These are phyloP conservation scores for Pseudoperonospora humuli DNA, from an alignment of 352 stramenopile genomes.

Conservation along the genomic window DNA sequence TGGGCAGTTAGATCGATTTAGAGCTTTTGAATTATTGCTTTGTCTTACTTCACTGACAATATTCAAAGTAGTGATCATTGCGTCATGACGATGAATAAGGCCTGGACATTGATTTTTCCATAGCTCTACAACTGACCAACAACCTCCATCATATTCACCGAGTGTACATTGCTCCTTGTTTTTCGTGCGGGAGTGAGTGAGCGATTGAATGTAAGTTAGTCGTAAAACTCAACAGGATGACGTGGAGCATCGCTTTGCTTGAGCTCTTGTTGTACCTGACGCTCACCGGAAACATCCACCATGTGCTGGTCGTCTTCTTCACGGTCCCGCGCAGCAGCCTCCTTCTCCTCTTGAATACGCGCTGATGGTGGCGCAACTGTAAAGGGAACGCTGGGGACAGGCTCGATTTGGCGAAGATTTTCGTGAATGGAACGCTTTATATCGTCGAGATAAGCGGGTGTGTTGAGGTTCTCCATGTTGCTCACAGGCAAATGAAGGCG, in stretches of 20 bases:
- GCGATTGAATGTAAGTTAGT: conserved; percentile 37
- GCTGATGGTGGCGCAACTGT: conserved; percentile 67
- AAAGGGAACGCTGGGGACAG: conserved; percentile 95
- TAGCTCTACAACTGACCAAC: conserved; percentile 1
- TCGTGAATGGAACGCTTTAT: conserved; percentile 90
- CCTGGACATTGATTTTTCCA: too few relatives aligned
- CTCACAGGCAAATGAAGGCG: conserved; percentile 94
- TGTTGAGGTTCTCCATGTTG: conserved; percentile 98
- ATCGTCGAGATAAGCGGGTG: conserved; percentile 83
- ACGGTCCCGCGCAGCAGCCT: conserved; percentile 39
- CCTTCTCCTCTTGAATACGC: conserved; percentile 35
- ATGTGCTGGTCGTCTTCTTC: conserved; percentile 61
- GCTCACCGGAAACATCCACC: conserved; percentile 60
- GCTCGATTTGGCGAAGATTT: conserved; percentile 92
- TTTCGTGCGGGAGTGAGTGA: neutral
- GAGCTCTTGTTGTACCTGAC: conserved; percentile 44
- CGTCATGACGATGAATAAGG: too few relatives aligned
- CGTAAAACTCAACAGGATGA: conserved; percentile 73
- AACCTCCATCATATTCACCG: conserved; percentile 5
- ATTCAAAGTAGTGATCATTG: too few relatives aligned
- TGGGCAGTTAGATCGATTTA: too few relatives aligned
- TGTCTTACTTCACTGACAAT: too few relatives aligned
- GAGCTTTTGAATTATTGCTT: too few relatives aligned
- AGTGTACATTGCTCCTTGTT: conserved; percentile 10
- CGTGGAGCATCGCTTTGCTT: conserved; percentile 43